Base-by-base conservation (phyloP, 148 eudicot species). In the Mesembryanthemum crystallinum region DNA sequence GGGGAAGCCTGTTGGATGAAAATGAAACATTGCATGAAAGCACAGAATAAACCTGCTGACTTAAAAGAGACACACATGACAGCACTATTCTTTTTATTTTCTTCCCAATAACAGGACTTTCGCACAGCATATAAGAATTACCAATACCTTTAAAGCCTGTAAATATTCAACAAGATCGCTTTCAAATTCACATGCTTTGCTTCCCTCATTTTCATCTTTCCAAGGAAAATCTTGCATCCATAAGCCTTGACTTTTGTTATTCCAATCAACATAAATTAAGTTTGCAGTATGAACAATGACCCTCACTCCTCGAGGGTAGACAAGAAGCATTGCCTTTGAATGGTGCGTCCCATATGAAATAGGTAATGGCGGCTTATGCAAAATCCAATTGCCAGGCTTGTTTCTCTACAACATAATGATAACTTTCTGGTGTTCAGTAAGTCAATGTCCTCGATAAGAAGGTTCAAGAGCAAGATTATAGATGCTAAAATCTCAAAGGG, bases 171-270 rank as follows among this genome's bases (percentile, higher is more conserved):
- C 72, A 60, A 95, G 87, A 72, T 95, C 98, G 66, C 74, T 86
- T 84, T 95, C 98, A 87, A 95, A 95, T 65, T 82, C 89, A 80
- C 88, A 84, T 30, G 82, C 90, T 73, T 78, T 83, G 64, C 80
- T 83, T 59, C 83, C 42, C 73, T 66, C 78, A 66, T 74, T 82
- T 69, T 81, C 84, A 79, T 80, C 86, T 82, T 95, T 95, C 98
- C 98, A 95, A 49, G 98, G 98, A 62, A 95, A 95, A 89, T 95
- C 98, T 88, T 95, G 98, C 93, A 92, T 89, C 98, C 98, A 95
- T 72, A 95, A 81, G 60, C 94, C 98, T 81, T 95, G 98, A 76
- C 87, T 90, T 86, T 95, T 95, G 85, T 92, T 95, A 79, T 92
- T 95, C 97, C 98, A 95, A 78, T 95, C 98, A 74, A 92, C 92